Evolutionary conservation across 2,329 filamentous ascomycete genomes (phyloP).

Genomic region (Ceratocystis papillata): DNA sequence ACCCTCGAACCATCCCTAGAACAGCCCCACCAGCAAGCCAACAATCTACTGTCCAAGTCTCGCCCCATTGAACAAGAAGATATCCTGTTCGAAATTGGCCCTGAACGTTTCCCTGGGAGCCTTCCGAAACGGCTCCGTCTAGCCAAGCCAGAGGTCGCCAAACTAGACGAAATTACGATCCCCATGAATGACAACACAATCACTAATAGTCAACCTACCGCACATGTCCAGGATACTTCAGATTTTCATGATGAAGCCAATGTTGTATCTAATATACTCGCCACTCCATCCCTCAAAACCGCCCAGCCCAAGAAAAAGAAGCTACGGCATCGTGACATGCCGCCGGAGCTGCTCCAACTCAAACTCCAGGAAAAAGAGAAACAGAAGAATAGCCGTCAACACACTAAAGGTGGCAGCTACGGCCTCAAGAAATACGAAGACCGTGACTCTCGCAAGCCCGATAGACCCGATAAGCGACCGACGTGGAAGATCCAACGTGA

Average conservation of each 20-base stretch:
- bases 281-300: conserved; percentile 12
- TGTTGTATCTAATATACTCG: background rate
- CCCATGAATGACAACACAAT: background rate
- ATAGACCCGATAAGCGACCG: conserved; percentile 27
- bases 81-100: conserved; percentile 9
- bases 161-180: background rate
- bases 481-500: conserved; percentile 68
- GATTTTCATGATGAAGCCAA: background rate
- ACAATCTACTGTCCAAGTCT: background rate
- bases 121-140: conserved; percentile 10
- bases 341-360: background rate
- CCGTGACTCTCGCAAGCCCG: background rate
- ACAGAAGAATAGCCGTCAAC: background rate
- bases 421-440: background rate
- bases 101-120: background rate
- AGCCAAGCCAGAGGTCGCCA: background rate
- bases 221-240: background rate
- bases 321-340: conserved; percentile 14
- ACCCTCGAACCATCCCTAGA: background rate
- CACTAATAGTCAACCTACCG: background rate
- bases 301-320: conserved; percentile 17
- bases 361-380: background rate
- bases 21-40: background rate
- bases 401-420: background rate
- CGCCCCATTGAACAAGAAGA: background rate